A percentile compares a stretch with the other conserved stretches of the same genome.
phyloP scores from a whole-genome alignment of 352 stramenopile species.

The Pythium rhizo-oryzae region DNA sequence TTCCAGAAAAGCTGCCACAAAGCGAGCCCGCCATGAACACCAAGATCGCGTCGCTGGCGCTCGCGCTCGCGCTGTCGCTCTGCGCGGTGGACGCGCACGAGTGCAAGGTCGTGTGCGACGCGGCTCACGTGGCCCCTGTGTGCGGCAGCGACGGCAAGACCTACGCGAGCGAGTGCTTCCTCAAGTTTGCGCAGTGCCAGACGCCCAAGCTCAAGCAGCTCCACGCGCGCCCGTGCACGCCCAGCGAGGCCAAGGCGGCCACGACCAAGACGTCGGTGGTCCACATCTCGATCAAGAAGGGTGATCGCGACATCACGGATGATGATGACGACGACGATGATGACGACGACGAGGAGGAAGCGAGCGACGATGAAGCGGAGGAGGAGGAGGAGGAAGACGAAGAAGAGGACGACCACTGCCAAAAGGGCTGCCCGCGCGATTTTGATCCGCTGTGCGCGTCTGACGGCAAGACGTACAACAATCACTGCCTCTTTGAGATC shows the following conservation, averaged over 20 bases:
- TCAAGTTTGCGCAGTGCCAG: conserved; percentile 30
- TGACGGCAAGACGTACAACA: too few relatives aligned
- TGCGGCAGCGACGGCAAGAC: conserved; percentile 42
- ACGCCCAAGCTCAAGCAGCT: conserved; percentile 17
- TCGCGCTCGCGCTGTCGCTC: conserved; percentile 10
- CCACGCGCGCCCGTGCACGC: conserved; percentile 10
- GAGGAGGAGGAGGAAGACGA: conserved; percentile 1
- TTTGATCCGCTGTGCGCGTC: too few relatives aligned
- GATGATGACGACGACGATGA: conserved; percentile 18
- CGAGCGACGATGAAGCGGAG: conserved; percentile 10
- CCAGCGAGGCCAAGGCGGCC: background rate
- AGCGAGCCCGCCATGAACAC: background rate
- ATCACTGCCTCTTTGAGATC: too few relatives aligned
- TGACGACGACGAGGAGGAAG: conserved; percentile 15
- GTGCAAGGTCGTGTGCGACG: conserved; percentile 30
- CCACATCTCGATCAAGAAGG: conserved; percentile 22
- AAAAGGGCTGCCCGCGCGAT: conserved; percentile 23
- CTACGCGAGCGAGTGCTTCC: conserved; percentile 33
- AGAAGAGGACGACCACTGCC: conserved; percentile 17
- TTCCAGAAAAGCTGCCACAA: background rate
- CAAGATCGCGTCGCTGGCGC: conserved; percentile 14
- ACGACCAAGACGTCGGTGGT: conserved; percentile 9
- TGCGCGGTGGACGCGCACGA: conserved; percentile 17
- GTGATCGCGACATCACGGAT: background rate
- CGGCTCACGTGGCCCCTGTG: conserved; percentile 24